Evolutionary conservation across 176 grass and related monocot species (phyloP).

Genomic region (Phragmites australis): DNA sequence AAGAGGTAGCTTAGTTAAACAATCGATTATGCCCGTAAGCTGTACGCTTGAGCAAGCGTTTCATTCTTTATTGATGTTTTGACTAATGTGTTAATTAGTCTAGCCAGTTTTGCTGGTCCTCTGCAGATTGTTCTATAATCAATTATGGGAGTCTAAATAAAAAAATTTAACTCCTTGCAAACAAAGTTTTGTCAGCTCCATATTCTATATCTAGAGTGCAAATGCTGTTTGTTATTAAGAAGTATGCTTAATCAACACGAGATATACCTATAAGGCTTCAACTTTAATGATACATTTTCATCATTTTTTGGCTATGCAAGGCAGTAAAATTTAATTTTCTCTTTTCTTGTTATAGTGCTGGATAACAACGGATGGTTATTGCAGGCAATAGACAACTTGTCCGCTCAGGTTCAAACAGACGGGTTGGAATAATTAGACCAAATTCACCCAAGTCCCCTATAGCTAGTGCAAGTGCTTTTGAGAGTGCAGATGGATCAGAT

Average conservation of each 20-base stretch:
- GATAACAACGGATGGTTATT: slow-evolving; percentile 37
- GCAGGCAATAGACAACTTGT: slow-evolving; percentile 51
- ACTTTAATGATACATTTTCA: not conserved
- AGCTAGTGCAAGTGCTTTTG: slow-evolving; percentile 57
- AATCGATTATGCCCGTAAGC: not conserved
- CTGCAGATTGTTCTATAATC: not conserved
- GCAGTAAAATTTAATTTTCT: slow-evolving; percentile 16
- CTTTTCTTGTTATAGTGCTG: not conserved
- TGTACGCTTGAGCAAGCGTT: not conserved
- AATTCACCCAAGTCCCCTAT: slow-evolving; percentile 80
- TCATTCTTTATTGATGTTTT: slow-evolving; percentile 10
- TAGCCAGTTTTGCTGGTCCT: not conserved
- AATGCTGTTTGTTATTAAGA: not conserved
- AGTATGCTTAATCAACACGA: not conserved
- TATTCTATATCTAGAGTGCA: not conserved
- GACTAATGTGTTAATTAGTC: not conserved
- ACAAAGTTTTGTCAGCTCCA: not conserved
- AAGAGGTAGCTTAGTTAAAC: not conserved
- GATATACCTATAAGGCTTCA: not conserved
- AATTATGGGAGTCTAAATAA: not conserved
- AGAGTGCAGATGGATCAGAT: slow-evolving; percentile 64
- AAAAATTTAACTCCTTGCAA: slow-evolving; percentile 7
- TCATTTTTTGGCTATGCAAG: slow-evolving; percentile 24
- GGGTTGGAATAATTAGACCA: slow-evolving; percentile 52
- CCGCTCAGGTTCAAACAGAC: slow-evolving; percentile 61